Evolutionary conservation across 1,284 basidiomycete species (phyloP), one percentile per base, ranked within the genome.

Genomic region (Cerioporus squamosus): DNA sequence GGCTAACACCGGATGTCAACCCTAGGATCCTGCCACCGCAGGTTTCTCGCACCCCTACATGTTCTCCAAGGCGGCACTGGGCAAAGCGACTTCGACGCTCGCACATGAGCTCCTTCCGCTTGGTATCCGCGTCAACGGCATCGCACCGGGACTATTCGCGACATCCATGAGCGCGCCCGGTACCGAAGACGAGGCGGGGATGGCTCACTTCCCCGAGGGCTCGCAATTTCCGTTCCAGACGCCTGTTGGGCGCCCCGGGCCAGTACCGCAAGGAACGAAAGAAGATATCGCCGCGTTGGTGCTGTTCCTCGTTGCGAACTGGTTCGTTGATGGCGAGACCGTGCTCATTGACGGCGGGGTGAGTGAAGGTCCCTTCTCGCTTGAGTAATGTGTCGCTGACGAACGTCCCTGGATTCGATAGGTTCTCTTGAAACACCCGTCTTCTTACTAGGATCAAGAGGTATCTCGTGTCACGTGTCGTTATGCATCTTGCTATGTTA

Each of bases 101-200:
- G 81, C 81, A 10, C 78, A 81, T 59, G 81, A 83, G 64, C 69
- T 83, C 1, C 69, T 82, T 7, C 81, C 81, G 0, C 71, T 82
- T 17, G 80, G 80, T 2, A 79, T 83, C 51, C 72, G 80, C 20
- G 81, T 83, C 17, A 83, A 82, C 62, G 81, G 80, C 4, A 83
- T 82, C 48, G 81, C 81, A 3, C 81, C 81, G 7, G 72, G 70
- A 23, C 60, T 74, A 18, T 75, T 75, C 61, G 60, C 68, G 23
- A 73, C 72, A 6, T 69, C 72, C 59, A 74, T 76, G 73, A 69
- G 68, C 15, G 66, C 68, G 1, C 71, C 74, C 2, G 73, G 73
- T 3, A 61, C 67, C 4, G 59, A 65, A 15, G 68, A 76, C 61
- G 63, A 64, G 15, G 40, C 67, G n/a, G 81, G 80, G 10, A 59